Conservation (phyloP, 2,329 filamentous ascomycete species). For the Diaporthe sp. region DNA sequence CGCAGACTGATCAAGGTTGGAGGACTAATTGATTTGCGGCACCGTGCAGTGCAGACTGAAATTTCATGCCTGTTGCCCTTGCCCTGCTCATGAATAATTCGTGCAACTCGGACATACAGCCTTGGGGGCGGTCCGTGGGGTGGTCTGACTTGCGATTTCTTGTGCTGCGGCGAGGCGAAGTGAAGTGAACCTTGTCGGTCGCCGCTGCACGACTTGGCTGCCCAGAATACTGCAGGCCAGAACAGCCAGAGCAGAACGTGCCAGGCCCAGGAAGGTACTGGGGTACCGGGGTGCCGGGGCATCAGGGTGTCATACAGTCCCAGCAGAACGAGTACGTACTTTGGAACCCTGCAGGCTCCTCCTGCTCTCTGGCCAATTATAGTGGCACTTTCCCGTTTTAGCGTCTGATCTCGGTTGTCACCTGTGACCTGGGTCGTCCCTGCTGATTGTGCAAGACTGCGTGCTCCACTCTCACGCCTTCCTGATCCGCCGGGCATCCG, state of each 20-base stretch:
- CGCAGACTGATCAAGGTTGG: background rate
- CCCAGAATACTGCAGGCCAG: background rate
- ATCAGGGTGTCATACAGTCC: background rate
- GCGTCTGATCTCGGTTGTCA: slow-evolving; percentile 33
- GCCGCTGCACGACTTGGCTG: slow-evolving; percentile 20
- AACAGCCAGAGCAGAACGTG: background rate
- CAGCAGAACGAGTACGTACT: background rate
- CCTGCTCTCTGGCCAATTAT: slow-evolving; percentile 24
- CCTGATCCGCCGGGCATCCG: slow-evolving; percentile 32
- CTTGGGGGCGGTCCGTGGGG: slow-evolving; percentile 17
- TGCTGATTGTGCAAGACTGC: slow-evolving; percentile 33
- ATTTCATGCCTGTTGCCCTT: background rate
- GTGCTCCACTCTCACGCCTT: slow-evolving; percentile 29
- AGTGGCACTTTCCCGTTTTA: slow-evolving; percentile 34
- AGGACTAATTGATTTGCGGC: background rate
- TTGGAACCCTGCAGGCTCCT: slow-evolving; percentile 15
- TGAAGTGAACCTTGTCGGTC: slow-evolving; percentile 25
- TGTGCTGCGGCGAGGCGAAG: slow-evolving; percentile 26
- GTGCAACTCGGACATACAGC: slow-evolving; percentile 10
- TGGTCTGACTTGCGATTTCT: slow-evolving; percentile 26
- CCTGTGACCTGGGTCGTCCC: slow-evolving; percentile 27
- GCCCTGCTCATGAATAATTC: slow-evolving; percentile 13
- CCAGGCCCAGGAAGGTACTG: slow-evolving; percentile 3
- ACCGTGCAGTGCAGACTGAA: slow-evolving; percentile 12
- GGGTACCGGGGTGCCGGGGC: background rate